Base-by-base conservation (phyloP, 1,284 basidiomycete species). In the Bondarzewia mesenterica region DNA sequence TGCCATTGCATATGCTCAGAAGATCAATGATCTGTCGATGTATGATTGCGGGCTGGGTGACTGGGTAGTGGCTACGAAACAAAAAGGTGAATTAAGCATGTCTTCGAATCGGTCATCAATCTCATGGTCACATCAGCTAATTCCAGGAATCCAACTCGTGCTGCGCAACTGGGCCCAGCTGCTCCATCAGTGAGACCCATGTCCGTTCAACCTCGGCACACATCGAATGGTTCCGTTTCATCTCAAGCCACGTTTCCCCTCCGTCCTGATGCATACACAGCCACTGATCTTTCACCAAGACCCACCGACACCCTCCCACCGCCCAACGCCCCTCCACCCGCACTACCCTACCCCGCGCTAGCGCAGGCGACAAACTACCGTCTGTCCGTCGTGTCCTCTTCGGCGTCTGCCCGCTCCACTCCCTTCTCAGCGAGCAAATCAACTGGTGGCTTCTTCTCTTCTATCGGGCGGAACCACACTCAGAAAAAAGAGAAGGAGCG, bases 21-120 rank as follows among this genome's bases (percentile, higher is more conserved):
- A 91, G 65, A 88, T 94, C 55, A 90, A 91, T 59, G 89, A 93
- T 58, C 66, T 95, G 18, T 77, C 80, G 42, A 69, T 73, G 51
- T 81, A 81, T 55, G 89, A 93, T 60, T 86, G 84, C 58, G 91
- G 93, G 16, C 63, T 95, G 51, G 69, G 70, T 14, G 82, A 86
- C 21, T 94, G 92, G 93, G 70, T 90, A 41, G 56, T 67, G 29
- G 74, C 75, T 43, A 75, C 74, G 50, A 75, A 67, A 57, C 63
- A 68, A 50, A 72, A 73, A 69, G 73, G 89, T 89, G 74, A 26
- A 21, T 21, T 15, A 40, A 5, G 10, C 7, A 18, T 21, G 39
- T 41, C 20, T 41, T 8, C 8, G 39, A 15, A 43, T 43, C 25
- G 7, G n/a, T 43, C 42, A n/a, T n/a, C 14, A 20, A 10, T 40